Evolutionary conservation across 805 yeast species (phyloP).

Genomic region (Jamesozyma piceae): DNA sequence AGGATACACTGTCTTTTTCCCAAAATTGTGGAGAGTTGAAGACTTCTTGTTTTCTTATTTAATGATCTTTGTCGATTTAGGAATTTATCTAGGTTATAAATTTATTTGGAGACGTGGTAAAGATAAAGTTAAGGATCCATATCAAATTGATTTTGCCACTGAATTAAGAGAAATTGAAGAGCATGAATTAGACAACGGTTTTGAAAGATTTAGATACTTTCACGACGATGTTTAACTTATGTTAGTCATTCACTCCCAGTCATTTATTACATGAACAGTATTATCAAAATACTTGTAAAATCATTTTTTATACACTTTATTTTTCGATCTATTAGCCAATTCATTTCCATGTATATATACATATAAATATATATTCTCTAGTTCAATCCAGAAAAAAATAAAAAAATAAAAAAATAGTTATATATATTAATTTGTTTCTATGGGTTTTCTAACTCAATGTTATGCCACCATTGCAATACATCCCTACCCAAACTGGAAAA

Average conservation of each 20-base stretch:
- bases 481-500: constrained; percentile 18
- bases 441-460: background rate
- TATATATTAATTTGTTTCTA: no score
- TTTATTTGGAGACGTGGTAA: constrained; percentile 33
- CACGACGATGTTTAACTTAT: constrained; percentile 1
- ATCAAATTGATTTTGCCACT: constrained; percentile 43
- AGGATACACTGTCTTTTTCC: constrained; percentile 64
- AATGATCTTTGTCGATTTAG: constrained; percentile 52
- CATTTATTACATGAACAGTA: background rate
- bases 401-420: background rate
- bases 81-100: constrained; percentile 45
- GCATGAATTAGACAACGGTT: constrained; percentile 36
- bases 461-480: constrained; percentile 21
- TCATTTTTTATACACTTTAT: no score
- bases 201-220: constrained; percentile 16
- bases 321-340: no score
- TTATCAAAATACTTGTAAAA: background rate
- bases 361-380: background rate
- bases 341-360: background rate
- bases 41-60: constrained; percentile 62
- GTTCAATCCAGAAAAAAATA: background rate
- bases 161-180: constrained; percentile 51
- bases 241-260: background rate
- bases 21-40: constrained; percentile 54
- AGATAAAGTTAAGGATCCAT: constrained; percentile 37